Evolutionary conservation across 108 stramenopile species (phyloP), one percentile per base, ranked within the genome.

Genomic region (Hondaea fermentalgiana): DNA sequence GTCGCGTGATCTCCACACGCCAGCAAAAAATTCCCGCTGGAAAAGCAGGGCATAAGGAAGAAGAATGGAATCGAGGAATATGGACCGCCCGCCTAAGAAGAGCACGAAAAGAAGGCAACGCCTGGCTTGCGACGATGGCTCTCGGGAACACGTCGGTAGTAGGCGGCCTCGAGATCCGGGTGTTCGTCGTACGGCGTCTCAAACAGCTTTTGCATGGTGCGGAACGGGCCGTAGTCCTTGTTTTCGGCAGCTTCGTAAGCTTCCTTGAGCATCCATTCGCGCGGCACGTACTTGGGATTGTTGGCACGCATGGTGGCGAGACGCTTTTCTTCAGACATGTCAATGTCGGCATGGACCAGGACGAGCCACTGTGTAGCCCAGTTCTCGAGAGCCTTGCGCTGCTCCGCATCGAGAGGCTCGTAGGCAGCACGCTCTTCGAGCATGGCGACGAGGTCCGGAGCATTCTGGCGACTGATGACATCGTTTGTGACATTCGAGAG

Each of bases 211-310:
- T 83, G 45, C 19, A 83, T 21, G n/a, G 76, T 83, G 8, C 28
- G 49, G 0, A 83, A 2, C 12, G 51, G 76, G 19, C 28, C 28
- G 76, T 83, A 83, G 76, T 83, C 76, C n/a, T 53, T 53, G 45
- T 53, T 89, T 5, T 19, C 72, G 5, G 83, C 89, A 25, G 57
- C 57, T 12, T 72, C 72, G 55, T 87, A 89, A 17, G 60, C 59
- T 25, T 88, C 88, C 88, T 45, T 45, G n/a, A 88, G 59, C 88
- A 88, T 88, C 88, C 89, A 89, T 44, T 89, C 72, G 29, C 90
- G 58, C 14, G 89, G 87, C 44, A 91, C 87, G 60, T 89, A 91
- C 44, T 91, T 91, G 17, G 91, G 91, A 5, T 91, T 91, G 3
- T 47, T 44, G 25, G 28, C 47, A n/a, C 53, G 8, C 88, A 89